Conservation (phyloP, 176 grass and related monocot species). For the Aegilops umbellulata region DNA sequence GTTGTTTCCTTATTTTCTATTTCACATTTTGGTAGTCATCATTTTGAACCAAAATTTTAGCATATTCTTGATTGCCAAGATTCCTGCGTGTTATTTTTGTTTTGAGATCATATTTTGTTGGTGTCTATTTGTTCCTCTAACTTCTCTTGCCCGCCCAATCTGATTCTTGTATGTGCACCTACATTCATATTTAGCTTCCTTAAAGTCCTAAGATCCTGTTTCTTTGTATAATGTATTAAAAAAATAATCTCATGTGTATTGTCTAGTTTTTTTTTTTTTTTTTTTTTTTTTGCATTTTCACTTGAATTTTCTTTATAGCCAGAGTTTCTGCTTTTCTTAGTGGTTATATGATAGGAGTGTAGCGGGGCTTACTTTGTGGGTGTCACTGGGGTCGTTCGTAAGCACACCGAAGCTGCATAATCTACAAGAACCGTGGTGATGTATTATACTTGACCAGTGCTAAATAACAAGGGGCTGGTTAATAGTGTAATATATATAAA, state of each 20-base stretch:
- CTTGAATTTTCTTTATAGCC: neutral
- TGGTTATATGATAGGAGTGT: neutral
- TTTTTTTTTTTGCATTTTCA: conserved; percentile 5
- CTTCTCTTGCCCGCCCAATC: neutral
- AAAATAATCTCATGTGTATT: neutral
- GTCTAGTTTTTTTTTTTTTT: neutral
- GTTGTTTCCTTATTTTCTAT: neutral
- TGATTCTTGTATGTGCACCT: neutral
- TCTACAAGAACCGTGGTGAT: neutral
- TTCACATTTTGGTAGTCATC: neutral
- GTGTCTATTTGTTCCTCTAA: neutral
- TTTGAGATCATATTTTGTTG: conserved; percentile 9
- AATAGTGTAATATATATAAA: neutral
- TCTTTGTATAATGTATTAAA: neutral
- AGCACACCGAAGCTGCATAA: neutral
- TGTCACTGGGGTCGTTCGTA: neutral
- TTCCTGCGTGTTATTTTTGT: neutral
- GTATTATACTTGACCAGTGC: neutral
- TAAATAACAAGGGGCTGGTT: neutral
- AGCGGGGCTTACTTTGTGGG: neutral
- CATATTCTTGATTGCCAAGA: neutral
- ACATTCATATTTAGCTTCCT: neutral
- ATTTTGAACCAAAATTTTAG: neutral
- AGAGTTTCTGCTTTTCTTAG: neutral
- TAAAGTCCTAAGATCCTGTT: neutral